These are phyloP conservation scores for Apophysomyces ossiformis DNA, from an alignment of 371 early-diverging fungal genomes.

Conservation along the genomic window DNA sequence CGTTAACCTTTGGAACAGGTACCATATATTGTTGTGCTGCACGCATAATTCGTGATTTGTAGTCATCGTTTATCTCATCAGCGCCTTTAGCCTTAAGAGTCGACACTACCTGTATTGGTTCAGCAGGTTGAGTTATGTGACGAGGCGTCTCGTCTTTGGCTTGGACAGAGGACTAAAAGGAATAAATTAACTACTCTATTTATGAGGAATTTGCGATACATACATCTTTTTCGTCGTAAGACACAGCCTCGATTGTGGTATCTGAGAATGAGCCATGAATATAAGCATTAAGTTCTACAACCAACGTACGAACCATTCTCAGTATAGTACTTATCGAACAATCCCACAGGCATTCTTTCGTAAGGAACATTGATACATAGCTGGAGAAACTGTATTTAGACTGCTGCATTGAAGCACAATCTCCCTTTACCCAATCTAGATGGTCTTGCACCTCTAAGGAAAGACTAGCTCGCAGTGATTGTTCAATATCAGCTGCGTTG, in stretches of 20 bases:
- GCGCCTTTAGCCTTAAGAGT: slow-evolving; percentile 10
- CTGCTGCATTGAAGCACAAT: background rate
- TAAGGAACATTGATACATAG: slow-evolving; percentile 59
- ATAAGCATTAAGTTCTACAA: slow-evolving; percentile 10
- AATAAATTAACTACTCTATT: background rate
- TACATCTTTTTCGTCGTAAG: background rate
- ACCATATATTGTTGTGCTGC: slow-evolving; percentile 36
- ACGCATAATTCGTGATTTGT: slow-evolving; percentile 36
- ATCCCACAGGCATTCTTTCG: slow-evolving; percentile 62
- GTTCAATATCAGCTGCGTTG: slow-evolving; percentile 46
- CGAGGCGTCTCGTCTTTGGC: background rate
- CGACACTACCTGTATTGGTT: background rate
- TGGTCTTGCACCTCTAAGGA: slow-evolving; percentile 53
- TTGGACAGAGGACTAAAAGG: background rate
- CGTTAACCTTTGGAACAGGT: slow-evolving; percentile 23
- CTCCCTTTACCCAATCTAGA: slow-evolving; percentile 59
- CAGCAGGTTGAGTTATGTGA: background rate
- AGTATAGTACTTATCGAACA: slow-evolving; percentile 61
- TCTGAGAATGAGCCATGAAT: slow-evolving; percentile 5
- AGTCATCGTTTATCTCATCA: slow-evolving; percentile 9
- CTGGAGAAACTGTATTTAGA: slow-evolving; percentile 26
- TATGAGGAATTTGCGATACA: background rate
- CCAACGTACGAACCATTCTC: slow-evolving; percentile 46
- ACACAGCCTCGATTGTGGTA: slow-evolving; percentile 22
- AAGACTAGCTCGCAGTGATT: slow-evolving; percentile 49